Percentiles rank a stretch among this genome's conserved stretches.
phyloP scores from a whole-genome alignment of 805 yeast genomes.

The Candida qinlingensis region DNA sequence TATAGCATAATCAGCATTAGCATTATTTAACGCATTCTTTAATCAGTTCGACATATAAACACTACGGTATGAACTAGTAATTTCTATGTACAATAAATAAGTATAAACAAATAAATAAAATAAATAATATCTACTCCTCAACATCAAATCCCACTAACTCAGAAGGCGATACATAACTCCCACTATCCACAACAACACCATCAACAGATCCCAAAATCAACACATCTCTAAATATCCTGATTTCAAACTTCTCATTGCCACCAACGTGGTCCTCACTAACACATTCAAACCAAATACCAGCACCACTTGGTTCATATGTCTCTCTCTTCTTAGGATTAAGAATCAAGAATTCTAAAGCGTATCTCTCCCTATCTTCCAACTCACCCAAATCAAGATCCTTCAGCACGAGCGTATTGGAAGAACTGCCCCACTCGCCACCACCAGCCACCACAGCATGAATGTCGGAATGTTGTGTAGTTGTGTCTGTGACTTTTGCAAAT shows the following conservation, averaged over 20 bases:
- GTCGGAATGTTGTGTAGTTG: not conserved
- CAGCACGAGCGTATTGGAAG: slow-evolving; percentile 3
- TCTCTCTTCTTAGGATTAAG: not conserved
- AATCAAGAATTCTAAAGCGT: not conserved
- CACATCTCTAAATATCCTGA: not conserved
- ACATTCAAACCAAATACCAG: not conserved
- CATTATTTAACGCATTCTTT: not conserved
- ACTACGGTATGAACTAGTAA: too few species aligned
- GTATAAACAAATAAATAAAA: not conserved
- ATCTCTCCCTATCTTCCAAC: not conserved
- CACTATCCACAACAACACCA: not conserved
- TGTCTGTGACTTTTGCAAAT: slow-evolving; percentile 2
- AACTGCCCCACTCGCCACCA: slow-evolving; percentile 13
- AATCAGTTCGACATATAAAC: too few species aligned
- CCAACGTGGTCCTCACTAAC: not conserved
- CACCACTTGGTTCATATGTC: not conserved
- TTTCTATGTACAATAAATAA: not conserved
- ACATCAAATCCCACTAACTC: not conserved
- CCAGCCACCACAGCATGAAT: slow-evolving; percentile 9
- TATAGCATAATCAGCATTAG: not conserved
- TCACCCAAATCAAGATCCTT: slow-evolving; percentile 1
- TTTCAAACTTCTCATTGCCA: too few species aligned
- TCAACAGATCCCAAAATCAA: not conserved
- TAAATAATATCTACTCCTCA: not conserved
- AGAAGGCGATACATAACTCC: not conserved